These are phyloP conservation scores for Ophiostoma himal-ulmi DNA, from an alignment of 2,329 filamentous ascomycete genomes.

Conservation along the genomic window DNA sequence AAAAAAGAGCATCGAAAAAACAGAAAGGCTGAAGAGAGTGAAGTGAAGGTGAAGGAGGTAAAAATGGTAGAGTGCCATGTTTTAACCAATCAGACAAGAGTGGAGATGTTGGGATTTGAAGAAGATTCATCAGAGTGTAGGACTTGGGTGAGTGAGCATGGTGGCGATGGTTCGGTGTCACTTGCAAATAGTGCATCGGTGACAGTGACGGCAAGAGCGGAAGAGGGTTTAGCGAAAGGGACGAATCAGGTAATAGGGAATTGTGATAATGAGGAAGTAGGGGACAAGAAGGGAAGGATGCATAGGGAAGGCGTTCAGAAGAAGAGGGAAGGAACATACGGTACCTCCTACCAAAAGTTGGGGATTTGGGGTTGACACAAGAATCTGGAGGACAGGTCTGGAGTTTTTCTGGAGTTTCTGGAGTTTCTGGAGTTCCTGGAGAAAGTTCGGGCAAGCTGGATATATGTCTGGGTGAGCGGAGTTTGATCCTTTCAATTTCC, in stretches of 20 bases:
- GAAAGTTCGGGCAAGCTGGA: constrained; percentile 2
- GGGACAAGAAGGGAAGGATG: not conserved
- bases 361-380: constrained; percentile 4
- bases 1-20: not conserved
- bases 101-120: not conserved
- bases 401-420: not conserved
- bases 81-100: not conserved
- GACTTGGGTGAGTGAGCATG: not conserved
- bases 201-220: not conserved
- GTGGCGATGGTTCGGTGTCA: no score
- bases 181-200: no score
- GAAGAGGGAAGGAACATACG: not conserved
- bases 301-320: not conserved
- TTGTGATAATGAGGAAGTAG: not conserved
- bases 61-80: not conserved
- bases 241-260: not conserved
- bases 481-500: not conserved
- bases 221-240: not conserved
- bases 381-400: not conserved
- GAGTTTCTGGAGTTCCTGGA: constrained; percentile 2
- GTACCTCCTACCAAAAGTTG: not conserved
- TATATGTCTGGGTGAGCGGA: constrained; percentile 19
- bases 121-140: not conserved
- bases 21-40: not conserved
- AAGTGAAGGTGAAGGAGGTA: not conserved